Base-by-base conservation (phyloP, 2,329 filamentous ascomycete species). In the Alternaria metachromatica region DNA sequence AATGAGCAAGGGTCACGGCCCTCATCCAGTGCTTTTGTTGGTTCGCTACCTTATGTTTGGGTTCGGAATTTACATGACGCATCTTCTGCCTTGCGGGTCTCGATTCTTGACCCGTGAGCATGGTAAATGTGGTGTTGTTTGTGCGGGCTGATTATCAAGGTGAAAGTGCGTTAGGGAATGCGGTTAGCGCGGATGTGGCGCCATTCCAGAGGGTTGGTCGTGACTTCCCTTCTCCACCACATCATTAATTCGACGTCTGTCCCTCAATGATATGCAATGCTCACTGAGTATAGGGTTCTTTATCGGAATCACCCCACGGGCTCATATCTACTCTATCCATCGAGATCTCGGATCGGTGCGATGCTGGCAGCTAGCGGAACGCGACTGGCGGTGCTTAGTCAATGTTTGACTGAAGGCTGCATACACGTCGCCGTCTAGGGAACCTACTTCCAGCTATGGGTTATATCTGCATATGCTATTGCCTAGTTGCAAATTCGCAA, bases 131-230 rank as follows among this genome's bases (percentile, higher is more conserved):
- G 37, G 11, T 41, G 37, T 41, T 41, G 28, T 53, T 53, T 41
- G 49, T 33, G 49, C 49, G 30, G 12, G 49, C 23, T 53, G 49
- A 53, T 53, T 37, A n/a, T 23, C 30, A 53, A 53, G 49, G 49
- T 41, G 49, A 53, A 25, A 41, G 30, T 41, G 30, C 13, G 7
- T 9, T 1, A 5, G 30, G 11, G 30, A 7, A 53, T 53, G 28
- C 49, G 49, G 30, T 37, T 53, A 41, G 49, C 30, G 49, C 37
- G 37, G 37, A 18, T 18, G 37, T 18, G 15, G 37, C 37, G n/a
- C n/a, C n/a, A 18, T 41, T 3, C 37, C 37, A 41, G 37, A 41
- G 37, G 37, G 2, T 11, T 18, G 37, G 37, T 41, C 37, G 37
- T 41, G 37, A 41, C n/a, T 41, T 41, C 37, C 37, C n/a, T 41